Base-by-base conservation (phyloP, 257 asterid species). In the Solanum ossicruentum region DNA sequence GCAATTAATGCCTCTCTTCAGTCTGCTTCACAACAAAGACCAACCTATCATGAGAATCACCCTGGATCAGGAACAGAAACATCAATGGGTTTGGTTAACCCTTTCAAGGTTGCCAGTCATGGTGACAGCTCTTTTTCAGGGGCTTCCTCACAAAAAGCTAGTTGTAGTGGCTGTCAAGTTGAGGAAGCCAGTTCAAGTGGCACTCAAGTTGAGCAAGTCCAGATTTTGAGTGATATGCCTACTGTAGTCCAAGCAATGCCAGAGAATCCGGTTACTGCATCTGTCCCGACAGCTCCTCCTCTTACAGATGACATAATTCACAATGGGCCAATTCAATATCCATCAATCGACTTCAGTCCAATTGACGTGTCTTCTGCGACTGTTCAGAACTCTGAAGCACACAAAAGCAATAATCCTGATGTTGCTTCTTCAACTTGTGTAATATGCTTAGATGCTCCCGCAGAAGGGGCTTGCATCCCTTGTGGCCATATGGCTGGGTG, bases 401-500 rank as follows among this genome's bases (percentile, higher is more conserved):
- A 65, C 1, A 91, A 66, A 51, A 89, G 83, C 80, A 54, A 45
- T 18, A 94, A 89, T 79, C 90, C 92, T 45, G 58, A 20, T 21
- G 87, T 82, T 20, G 80, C 85, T 71, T 85, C 97, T 18, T 92
- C 94, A 51, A 83, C 90, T 70, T 95, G 99, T 86, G 89, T 93
- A 7, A 92, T 94, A 86, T 95, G 99, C 85, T 88, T 95, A 75
- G 98, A 95, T 77, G 93, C 95, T 43, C 93, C 97, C 1, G 86
- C 92, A 3, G 97, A 94, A 91, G 99, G 97, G 83, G 99, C 97
- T 85, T 95, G 99, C 71, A 72, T 95, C 71, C 99, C 99, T 2
- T 95, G 99, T 84, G 99, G 99, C 10, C 99, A 95, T 89, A 91
- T 95, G 97, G 98, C 93, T 6, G 99, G 99, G 58, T 94, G 99